Evolutionary conservation across 345 rosid genomes (phyloP).

Genomic region (Citrus reticulata): DNA sequence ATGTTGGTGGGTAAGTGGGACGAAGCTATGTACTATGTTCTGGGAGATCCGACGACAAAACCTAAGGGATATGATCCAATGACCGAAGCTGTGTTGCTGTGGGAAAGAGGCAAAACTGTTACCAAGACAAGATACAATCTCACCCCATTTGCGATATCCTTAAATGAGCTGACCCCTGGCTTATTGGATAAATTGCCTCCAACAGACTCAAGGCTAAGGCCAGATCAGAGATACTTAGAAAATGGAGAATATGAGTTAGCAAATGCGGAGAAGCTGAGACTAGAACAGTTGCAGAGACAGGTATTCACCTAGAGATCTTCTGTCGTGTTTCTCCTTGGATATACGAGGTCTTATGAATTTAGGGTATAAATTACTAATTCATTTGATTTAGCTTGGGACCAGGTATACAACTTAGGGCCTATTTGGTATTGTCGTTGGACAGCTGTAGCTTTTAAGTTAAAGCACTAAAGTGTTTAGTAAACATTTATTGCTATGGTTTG

Average conservation of each 20-base stretch:
- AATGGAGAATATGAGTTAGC: constrained; percentile 95
- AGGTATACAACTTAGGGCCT: too few species aligned
- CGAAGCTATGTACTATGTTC: constrained; percentile 90
- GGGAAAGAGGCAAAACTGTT: constrained; percentile 77
- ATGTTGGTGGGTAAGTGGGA: constrained; percentile 98
- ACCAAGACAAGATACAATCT: constrained; percentile 95
- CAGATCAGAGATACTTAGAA: constrained; percentile 91
- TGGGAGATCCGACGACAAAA: constrained; percentile 83
- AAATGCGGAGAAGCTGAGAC: constrained; percentile 91
- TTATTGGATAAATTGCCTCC: constrained; percentile 79
- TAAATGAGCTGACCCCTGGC: constrained; percentile 82
- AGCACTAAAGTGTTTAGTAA: too few species aligned
- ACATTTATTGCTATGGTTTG: too few species aligned
- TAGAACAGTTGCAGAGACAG: constrained; percentile 97
- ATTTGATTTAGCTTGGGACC: neutral
- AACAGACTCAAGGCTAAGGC: constrained; percentile 96
- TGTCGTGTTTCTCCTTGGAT: neutral
- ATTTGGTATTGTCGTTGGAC: too few species aligned
- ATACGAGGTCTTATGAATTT: neutral
- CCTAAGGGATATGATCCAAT: constrained; percentile 97
- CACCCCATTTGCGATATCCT: constrained; percentile 84
- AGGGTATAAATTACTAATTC: neutral
- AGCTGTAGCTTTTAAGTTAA: too few species aligned
- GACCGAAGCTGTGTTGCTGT: constrained; percentile 89
- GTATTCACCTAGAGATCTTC: constrained; percentile 33